Evolutionary conservation across 345 rosid species (phyloP), one percentile per base, ranked within the genome.

Genomic region (Bruguiera sexangula): DNA sequence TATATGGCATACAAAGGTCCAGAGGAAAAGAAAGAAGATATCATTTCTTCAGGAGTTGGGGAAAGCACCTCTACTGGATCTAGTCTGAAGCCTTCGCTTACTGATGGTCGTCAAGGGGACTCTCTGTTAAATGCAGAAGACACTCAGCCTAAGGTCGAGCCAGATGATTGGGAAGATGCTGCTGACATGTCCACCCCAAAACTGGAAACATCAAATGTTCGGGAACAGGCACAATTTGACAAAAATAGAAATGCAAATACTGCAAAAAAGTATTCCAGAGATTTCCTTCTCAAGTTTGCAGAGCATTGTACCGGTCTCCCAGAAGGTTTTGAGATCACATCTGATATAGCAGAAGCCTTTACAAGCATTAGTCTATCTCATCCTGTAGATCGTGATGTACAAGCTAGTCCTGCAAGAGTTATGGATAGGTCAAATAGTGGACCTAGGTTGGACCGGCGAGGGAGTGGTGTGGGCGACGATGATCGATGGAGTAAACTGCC

Each of bases 151-250:
- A 95, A 90, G 78, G 71, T 80, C 53, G 98, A 96, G 75, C 91
- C 81, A 11, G 98, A 92, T 80, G 93, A 96, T 81, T 96, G 99
- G 98, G 99, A 96, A 78, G 98, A 92, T 86, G 99, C 89, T 71
- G 98, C 96, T 22, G 99, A 92, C 67, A 76, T 87, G 27, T 90
- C 96, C 29, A 83, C 96, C 13, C 89, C 97, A 60, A 90, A 92
- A 65, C 65, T 92, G 84, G 96, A 85, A 81, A 53, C 84, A 76
- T 72, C 78, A 31, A 86, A 73, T 62, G 55, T 65, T 65, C 67
- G 70, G 59, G 80, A 57, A 66, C 77, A 53, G 65, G 62, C 73
- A 39, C 74, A 75, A 31, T 75, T 70, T 57, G 79, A 64, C 58
- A 64, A 76, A 68, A 83, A 80, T 76, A 83, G 73, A 39, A 74